Evolutionary conservation across 1,284 basidiomycete genomes (phyloP), one percentile per base, ranked within the genome.

Genomic region (Leccinum brunneo-olivaceum): DNA sequence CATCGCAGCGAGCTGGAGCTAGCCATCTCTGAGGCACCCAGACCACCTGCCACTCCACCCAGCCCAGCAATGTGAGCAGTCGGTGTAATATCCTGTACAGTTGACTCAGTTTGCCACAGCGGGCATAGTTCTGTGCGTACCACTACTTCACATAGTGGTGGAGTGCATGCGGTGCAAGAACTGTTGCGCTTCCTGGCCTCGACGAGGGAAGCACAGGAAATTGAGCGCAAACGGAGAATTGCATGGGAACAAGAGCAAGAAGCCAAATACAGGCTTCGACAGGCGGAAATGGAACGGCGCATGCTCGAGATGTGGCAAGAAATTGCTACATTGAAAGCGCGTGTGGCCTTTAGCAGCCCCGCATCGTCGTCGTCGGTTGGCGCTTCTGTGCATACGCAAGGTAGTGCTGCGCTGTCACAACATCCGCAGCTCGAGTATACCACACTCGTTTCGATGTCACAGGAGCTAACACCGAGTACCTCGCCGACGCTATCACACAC

Each of bases 231-330:
- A 49, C 70, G 83, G 16, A 67, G 81, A 41, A 40, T 72, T 10
- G 71, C 68, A 33, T 86, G 84, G 83, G 84, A 85, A 53, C 68
- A 72, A 50, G 78, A 81, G 43, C 79, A 82, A 50, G 84, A 85
- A 60, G 69, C 69, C 9, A 81, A 69, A 53, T 70, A 68, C 47
- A 53, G 63, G 12, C 73, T 76, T 48, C 62, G 69, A 30, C 76
- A 81, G 46, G 72, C 71, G 21, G 77, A 81, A 55, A 71, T 77
- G 65, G 77, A 84, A 55, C 67, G 68, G 18, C 71, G 72, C 39
- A 66, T 85, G 47, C 51, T 66, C 2, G 74, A 76, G 47, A 72
- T 85, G 71, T 73, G 71, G 19, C 70, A 74, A 49, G 78, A 86
- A 55, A 66, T 86, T 41, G 56, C 67, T 16, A 52, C 63, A 15